Evolutionary conservation across 2,329 filamentous ascomycete genomes (phyloP), one percentile per base, ranked within the genome.

Genomic region (Venturia pyrina): DNA sequence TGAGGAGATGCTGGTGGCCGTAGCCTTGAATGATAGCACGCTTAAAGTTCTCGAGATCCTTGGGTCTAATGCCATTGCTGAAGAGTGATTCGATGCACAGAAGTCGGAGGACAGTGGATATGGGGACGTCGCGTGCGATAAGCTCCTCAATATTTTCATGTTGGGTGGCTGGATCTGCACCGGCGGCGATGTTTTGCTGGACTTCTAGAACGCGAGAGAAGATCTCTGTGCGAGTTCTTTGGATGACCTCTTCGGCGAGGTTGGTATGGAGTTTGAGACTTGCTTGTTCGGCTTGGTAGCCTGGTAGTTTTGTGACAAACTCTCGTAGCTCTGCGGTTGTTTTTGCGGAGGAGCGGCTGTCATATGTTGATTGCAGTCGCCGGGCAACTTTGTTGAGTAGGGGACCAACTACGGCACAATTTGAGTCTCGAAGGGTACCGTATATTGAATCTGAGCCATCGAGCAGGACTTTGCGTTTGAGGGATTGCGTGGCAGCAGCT

Each of bases 211-310:
- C 81, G 68, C 90, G 89, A 69, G 89, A 90, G 79, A 99, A 99
- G 66, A 90, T 85, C 72, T 98, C 93, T 21, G 91, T 89, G 63
- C 90, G 86, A 0, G 95, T 99, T 71, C 92, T 86, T 73, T 96
- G 95, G 82, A 96, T 93, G 65, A 99, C 95, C 70, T 97, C 93
- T 77, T 98, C 95, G 0, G 93, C 92, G 57, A 99, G 83, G 8
- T 89, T 90, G 1, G 93, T 96, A 73, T 99, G 95, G 40, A 93
- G 85, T 69, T 95, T 92, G n/a, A 96, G 80, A 72, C 90, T 96
- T 70, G 93, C 89, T 72, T 97, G 92, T 75, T 99, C 95, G 60
- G 92, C 88, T 77, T 98, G 93, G 71, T 96, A 96, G 13, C 87
- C 88, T 0, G 95, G 93, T 34, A 99, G 80, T 74, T 96, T 96